Evolutionary conservation across 352 stramenopile genomes (phyloP).

Genomic region (Phytophthora pseudosyringae): DNA sequence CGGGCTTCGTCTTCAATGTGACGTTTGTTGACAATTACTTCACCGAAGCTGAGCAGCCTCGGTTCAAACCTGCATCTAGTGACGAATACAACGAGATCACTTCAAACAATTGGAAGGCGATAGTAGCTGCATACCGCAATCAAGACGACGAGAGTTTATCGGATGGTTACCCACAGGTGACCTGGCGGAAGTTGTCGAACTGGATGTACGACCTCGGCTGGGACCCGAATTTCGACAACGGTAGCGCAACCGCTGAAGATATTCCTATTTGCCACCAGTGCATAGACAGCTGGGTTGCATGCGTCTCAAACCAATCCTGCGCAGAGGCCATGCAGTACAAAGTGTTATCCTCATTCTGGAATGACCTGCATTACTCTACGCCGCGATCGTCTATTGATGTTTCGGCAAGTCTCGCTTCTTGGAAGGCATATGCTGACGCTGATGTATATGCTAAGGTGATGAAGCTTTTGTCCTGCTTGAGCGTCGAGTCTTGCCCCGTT

Average conservation of each 20-base stretch:
- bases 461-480: conserved; percentile 26
- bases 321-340: conserved; percentile 14
- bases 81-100: conserved; percentile 17
- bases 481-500: conserved; percentile 13
- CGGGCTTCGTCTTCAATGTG: conserved; percentile 1
- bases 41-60: conserved; percentile 22
- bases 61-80: conserved; percentile 15
- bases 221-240: conserved; percentile 1
- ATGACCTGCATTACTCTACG: background rate
- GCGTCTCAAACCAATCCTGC: conserved; percentile 6
- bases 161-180: conserved; percentile 9
- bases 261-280: conserved; percentile 25
- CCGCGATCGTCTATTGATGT: conserved; percentile 19
- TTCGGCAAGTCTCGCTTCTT: conserved; percentile 4
- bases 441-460: conserved; percentile 7
- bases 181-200: conserved; percentile 12
- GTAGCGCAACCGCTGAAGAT: conserved; percentile 4
- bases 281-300: conserved; percentile 5
- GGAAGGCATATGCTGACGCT: background rate
- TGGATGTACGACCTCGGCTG: conserved; percentile 17
- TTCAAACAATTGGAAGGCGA: conserved; percentile 21
- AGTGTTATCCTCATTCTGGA: background rate
- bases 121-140: conserved; percentile 13
- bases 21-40: conserved; percentile 21
- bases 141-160: background rate